Percentiles rank a stretch among this genome's conserved stretches.
Evolutionary conservation across 2,329 filamentous ascomycete genomes (phyloP).

Genomic region (Fusarium nelsonii): DNA sequence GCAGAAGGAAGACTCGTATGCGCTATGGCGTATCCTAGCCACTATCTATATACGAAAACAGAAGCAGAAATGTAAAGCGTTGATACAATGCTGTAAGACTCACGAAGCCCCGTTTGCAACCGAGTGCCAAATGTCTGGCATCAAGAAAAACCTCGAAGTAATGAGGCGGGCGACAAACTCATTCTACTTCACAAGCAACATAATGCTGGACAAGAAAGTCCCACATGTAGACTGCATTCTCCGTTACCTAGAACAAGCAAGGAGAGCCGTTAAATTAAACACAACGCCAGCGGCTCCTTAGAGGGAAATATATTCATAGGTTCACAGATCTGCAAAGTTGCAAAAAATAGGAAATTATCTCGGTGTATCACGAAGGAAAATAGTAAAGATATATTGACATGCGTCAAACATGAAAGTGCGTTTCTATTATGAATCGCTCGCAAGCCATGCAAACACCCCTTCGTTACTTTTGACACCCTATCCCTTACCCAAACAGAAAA

Average conservation of each 20-base stretch:
- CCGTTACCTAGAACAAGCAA: not conserved
- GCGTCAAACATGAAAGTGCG: conserved; percentile 35
- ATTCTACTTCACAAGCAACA: not conserved
- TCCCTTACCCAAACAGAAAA: conserved; percentile 19
- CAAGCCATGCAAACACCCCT: conserved; percentile 38
- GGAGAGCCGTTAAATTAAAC: not conserved
- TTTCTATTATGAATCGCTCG: conserved; percentile 44
- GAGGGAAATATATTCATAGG: not conserved
- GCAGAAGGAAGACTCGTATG: not conserved
- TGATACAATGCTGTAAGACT: not conserved
- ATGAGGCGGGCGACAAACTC: not conserved
- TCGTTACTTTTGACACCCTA: conserved; percentile 23
- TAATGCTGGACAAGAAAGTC: not conserved
- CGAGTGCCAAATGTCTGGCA: not conserved
- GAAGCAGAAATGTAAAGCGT: not conserved
- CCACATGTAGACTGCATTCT: not conserved
- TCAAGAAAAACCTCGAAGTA: not conserved
- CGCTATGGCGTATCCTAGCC: not conserved
- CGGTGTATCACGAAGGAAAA: conserved; percentile 1
- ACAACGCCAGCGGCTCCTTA: not conserved
- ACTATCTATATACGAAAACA: not conserved
- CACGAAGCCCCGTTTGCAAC: not conserved
- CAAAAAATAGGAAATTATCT: not conserved
- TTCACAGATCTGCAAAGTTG: not conserved
- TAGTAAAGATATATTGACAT: conserved; percentile 19